Conservation (phyloP, 2,329 filamentous ascomycete species). For the Sporothrix phasma region DNA sequence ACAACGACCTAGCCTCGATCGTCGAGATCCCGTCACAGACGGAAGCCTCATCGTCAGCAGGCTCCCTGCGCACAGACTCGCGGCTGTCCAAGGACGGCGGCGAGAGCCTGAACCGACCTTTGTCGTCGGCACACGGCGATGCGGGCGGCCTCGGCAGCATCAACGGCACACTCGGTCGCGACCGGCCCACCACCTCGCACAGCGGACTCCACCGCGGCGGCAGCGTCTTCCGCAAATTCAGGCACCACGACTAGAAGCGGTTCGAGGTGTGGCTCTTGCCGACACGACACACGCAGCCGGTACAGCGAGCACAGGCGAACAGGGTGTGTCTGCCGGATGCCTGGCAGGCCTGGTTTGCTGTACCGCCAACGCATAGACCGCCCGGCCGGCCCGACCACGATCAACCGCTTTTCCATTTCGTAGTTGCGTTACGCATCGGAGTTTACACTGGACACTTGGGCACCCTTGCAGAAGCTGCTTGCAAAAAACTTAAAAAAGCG, state of each 20-base stretch:
- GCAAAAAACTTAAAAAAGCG: background rate
- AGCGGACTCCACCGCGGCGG: background rate
- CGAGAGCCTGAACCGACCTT: constrained; percentile 27
- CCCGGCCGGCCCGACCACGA: background rate
- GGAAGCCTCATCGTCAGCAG: constrained; percentile 11
- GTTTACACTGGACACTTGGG: background rate
- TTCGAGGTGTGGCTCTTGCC: background rate
- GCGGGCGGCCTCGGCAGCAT: background rate
- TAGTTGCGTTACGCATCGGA: background rate
- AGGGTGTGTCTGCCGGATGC: background rate
- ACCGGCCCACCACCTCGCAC: background rate
- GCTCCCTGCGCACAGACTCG: constrained; percentile 8
- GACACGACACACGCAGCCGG: background rate
- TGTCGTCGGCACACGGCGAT: constrained; percentile 12
- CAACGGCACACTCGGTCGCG: background rate
- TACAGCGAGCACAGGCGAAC: background rate
- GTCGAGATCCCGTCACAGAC: background rate
- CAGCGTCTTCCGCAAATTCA: constrained; percentile 17
- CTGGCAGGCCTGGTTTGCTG: background rate
- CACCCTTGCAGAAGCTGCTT: background rate
- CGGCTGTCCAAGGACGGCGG: constrained; percentile 32
- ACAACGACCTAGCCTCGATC: constrained; percentile 17
- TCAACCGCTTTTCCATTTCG: background rate
- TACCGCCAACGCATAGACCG: background rate
- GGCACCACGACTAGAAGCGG: constrained; percentile 10